These are phyloP conservation scores for Penicillium sp. DNA, from an alignment of 2,329 filamentous ascomycete species.

Conservation along the genomic window DNA sequence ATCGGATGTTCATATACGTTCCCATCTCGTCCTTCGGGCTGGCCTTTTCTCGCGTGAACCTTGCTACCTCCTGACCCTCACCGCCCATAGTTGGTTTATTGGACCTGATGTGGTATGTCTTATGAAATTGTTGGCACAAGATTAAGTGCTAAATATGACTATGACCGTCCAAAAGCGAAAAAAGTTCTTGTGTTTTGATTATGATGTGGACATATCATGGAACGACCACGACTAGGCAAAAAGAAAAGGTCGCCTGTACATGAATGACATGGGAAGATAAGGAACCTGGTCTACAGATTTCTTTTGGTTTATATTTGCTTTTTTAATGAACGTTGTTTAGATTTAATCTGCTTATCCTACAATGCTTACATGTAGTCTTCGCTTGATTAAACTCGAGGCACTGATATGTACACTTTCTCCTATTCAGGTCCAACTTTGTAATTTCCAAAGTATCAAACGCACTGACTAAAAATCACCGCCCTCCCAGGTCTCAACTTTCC, in stretches of 20 bases:
- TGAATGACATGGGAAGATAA: slow-evolving; percentile 28
- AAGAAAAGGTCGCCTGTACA: slow-evolving; percentile 27
- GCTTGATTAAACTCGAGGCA: neutral
- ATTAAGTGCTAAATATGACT: slow-evolving; percentile 11
- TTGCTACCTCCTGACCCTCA: neutral
- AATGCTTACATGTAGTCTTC: neutral
- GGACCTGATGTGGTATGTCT: slow-evolving; percentile 6
- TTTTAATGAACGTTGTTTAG: slow-evolving; percentile 17
- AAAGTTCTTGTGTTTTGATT: slow-evolving; percentile 24
- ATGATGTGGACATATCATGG: slow-evolving; percentile 24
- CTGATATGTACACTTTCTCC: neutral
- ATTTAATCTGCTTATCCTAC: slow-evolving; percentile 9
- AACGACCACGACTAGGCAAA: slow-evolving; percentile 25
- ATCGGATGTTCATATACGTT: slow-evolving; percentile 2
- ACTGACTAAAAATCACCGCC: slow-evolving; percentile 22
- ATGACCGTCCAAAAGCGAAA: slow-evolving; percentile 17
- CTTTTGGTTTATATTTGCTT: slow-evolving; percentile 16
- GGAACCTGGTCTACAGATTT: slow-evolving; percentile 24
- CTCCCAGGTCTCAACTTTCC: slow-evolving; percentile 56
- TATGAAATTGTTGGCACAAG: slow-evolving; percentile 4
- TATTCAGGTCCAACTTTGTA: neutral
- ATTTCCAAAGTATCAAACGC: neutral
- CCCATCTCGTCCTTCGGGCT: slow-evolving; percentile 1
- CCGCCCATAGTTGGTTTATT: neutral
- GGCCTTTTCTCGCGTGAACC: neutral